Percentiles rank a stretch among this genome's conserved stretches.
Evolutionary conservation across 768 basidiomycete genomes (phyloP).

Genomic region (Collybia sp.): DNA sequence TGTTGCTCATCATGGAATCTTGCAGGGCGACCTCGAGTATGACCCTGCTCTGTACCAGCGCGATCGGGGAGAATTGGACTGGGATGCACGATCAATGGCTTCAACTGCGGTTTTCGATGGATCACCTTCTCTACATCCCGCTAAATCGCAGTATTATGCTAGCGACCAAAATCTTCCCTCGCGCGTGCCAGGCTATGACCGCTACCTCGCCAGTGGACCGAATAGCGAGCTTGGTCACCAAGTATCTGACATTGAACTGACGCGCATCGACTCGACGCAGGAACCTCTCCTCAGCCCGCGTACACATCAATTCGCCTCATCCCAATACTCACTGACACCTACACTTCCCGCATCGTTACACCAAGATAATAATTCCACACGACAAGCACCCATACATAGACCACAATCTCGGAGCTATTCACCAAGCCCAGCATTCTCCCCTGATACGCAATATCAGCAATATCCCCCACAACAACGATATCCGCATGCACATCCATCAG

Average conservation of each 20-base stretch:
- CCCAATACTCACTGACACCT: conserved; percentile 34
- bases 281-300: conserved; percentile 52
- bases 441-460: conserved; percentile 11
- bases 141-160: conserved; percentile 36
- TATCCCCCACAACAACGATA: conserved; percentile 14
- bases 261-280: conserved; percentile 51
- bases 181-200: conserved; percentile 45
- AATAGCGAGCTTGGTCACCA: conserved; percentile 8
- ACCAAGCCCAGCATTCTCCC: conserved; percentile 29
- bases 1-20: background rate
- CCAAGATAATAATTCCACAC: conserved; percentile 32
- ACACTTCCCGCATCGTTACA: conserved; percentile 40
- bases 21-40: conserved; percentile 69
- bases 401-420: conserved; percentile 41
- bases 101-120: conserved; percentile 52
- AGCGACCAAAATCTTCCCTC: conserved; percentile 20
- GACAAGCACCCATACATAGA: conserved; percentile 64
- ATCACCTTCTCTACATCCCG: conserved; percentile 33
- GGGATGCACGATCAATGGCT: conserved; percentile 78
- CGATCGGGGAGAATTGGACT: conserved; percentile 83
- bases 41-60: conserved; percentile 76
- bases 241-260: conserved; percentile 44
- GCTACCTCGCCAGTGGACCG: conserved; percentile 53
- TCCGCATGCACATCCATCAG: conserved; percentile 22
- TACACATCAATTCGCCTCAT: conserved; percentile 27